Base-by-base conservation (phyloP, 2,329 filamentous ascomycete genomes). In the Trichophaea hybrida region DNA sequence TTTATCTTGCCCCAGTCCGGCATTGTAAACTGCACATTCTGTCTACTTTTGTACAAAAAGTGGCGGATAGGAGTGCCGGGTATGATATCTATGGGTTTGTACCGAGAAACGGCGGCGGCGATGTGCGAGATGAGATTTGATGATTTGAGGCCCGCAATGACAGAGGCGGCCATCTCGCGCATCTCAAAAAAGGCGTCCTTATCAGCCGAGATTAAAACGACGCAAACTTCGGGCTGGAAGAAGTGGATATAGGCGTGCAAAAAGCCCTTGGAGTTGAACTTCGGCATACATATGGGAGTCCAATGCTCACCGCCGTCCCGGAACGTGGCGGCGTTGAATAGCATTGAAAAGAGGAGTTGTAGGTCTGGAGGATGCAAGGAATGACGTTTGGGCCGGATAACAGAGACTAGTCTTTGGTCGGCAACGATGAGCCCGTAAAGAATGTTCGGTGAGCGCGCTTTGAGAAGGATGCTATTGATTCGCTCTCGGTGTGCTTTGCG, bases 201-300 rank as follows among this genome's bases (percentile, higher is more conserved):
- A 68, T 95, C 85, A 0, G 91, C 80, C 70, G 88, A 95, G 69
- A 98, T 94, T 61, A 98, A 79, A 37, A 98, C 81, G 61, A 97
- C 84, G 31, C 91, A 93, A n/a, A 94, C 83, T 65, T 93, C 84
- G 55, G 88, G 83, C 54, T 88, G 83, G 63, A 98, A 80, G 71
- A 97, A 98, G 75, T 88, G 95, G 70, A 98, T 93, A 70, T 97
- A 98, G 89, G 98, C 97, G 75, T 98, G 96, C 1, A 98, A 78
- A 70, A 94, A 98, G 32, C 93, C 94, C 55, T 84, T 86, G 71
- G 88, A 97, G 74, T 98, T 98, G 75, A 98, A 98, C 4, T 90
- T 91, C 0, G 93, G 94, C 2, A 98, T 78, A 69, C 93, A 98
- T 5, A 98, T 78, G 0, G 93, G 93, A 52, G 97, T 91, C 93